Conservation (phyloP, 805 yeast genomes). For the Scheffersomyces amazonensis region DNA sequence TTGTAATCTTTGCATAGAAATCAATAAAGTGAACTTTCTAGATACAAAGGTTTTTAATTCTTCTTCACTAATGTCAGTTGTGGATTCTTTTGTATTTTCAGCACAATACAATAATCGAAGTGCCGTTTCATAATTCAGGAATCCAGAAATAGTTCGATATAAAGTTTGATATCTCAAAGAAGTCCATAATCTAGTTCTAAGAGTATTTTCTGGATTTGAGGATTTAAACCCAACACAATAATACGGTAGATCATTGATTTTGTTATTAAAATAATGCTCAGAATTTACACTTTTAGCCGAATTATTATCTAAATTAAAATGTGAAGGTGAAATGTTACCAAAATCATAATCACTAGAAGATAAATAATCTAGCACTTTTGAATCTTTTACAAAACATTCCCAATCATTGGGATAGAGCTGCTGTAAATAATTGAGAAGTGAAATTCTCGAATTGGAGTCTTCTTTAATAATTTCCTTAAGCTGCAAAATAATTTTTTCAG, state of each 20-base stretch:
- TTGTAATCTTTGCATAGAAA: constrained; percentile 85
- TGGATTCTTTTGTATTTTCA: constrained; percentile 51
- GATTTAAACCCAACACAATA: constrained; percentile 71
- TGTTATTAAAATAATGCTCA: constrained; percentile 20
- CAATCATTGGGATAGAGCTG: constrained; percentile 72
- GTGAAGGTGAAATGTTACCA: not conserved
- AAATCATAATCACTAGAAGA: not conserved
- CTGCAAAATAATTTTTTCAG: constrained; percentile 46
- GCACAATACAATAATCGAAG: constrained; percentile 64
- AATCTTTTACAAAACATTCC: constrained; percentile 75
- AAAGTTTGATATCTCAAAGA: constrained; percentile 80
- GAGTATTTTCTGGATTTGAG: constrained; percentile 57
- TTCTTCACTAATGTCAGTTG: constrained; percentile 10
- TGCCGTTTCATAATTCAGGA: constrained; percentile 75
- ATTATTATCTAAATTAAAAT: not conserved
- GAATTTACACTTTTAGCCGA: not conserved
- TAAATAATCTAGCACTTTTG: constrained; percentile 41
- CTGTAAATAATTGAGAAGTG: constrained; percentile 78
- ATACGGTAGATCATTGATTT: constrained; percentile 63
- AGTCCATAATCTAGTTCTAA: constrained; percentile 85
- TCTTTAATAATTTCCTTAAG: constrained; percentile 47
- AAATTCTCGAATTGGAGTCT: constrained; percentile 41
- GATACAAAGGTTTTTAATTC: constrained; percentile 48
- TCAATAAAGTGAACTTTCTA: constrained; percentile 74
- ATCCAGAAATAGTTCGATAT: constrained; percentile 80